Base-by-base conservation (phyloP, 305 asterid species). In the Nicotiana rustica region DNA sequence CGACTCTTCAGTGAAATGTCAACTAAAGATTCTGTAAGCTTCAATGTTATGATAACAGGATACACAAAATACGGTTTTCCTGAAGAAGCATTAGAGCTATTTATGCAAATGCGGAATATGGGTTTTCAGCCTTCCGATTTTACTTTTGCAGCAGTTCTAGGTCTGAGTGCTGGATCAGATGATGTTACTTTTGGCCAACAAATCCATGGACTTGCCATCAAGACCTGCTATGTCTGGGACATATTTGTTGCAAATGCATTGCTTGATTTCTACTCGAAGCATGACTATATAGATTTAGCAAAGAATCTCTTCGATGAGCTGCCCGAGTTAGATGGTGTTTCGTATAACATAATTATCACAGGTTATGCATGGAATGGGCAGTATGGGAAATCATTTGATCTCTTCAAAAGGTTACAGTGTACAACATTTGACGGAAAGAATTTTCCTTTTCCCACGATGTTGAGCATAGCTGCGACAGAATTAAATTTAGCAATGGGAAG, bases 231-330 rank as follows among this genome's bases (percentile, higher is more conserved):
- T 82, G 83, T 88, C 8, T n/a, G 66, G 81, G 91, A 95, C 82
- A 92, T 93, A 67, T 95, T 88, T 83, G 95, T 93, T 81, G 90
- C 91, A 81, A 95, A 95, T 86, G 94, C 95, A 29, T 87, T 93
- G 66, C 96, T 93, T 59, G 98, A 95, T 84, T 89, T 91, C 77
- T 93, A 93, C 90, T 90, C 96, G 49, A 95, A 93, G 87, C 92
- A 93, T 77, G 95, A 91, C 77, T 81, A 35, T 62, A 18, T 88
- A 31, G 91, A 86, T 35, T 87, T 89, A 35, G 87, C 89, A 67
- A 91, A 82, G 77, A 88, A 82, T 82, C 84, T 91, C 25, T 95
- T 95, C 70, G 85, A 89, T 64, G 97, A 93, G 87, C 92, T 95
- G 93, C 89, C 87, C 0, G 93, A 89, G 89, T 67, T 89, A 89